Conservation (phyloP, 2,329 filamentous ascomycete species). For the Penicillium sp. region DNA sequence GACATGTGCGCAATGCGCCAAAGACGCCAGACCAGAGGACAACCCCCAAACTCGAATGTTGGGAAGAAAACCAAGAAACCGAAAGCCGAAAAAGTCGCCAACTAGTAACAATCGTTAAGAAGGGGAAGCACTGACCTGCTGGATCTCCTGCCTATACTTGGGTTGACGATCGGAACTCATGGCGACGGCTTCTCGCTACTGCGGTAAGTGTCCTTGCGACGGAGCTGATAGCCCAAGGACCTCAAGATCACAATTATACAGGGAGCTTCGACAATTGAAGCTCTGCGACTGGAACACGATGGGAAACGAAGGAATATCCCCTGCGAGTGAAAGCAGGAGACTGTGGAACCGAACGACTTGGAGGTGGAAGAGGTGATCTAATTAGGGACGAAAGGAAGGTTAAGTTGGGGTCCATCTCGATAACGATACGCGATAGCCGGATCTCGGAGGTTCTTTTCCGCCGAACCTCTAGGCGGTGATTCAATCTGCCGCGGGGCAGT, state of each 20-base stretch:
- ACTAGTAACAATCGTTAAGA: not conserved
- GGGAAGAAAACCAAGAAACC: not conserved
- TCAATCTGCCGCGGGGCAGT: constrained; percentile 26
- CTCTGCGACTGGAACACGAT: not conserved
- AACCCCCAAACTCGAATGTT: not conserved
- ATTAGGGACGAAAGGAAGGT: not conserved
- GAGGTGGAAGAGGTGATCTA: not conserved
- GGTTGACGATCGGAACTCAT: constrained; percentile 71
- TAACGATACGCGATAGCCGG: constrained; percentile 19
- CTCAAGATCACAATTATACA: not conserved
- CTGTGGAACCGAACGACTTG: not conserved
- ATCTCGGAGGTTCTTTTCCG: constrained; percentile 24
- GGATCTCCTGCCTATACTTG: constrained; percentile 98
- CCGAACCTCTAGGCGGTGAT: constrained; percentile 16
- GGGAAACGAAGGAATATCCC: not conserved
- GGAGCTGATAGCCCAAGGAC: not conserved
- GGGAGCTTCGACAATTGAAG: not conserved
- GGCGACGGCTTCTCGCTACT: constrained; percentile 28
- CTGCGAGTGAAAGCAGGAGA: not conserved
- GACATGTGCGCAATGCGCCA: not conserved
- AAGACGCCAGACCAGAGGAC: not conserved
- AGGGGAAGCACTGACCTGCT: constrained; percentile 66
- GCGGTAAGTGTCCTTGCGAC: not conserved
- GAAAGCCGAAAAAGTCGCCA: not conserved
- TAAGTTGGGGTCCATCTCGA: constrained; percentile 6